Conservation (phyloP, 2,329 filamentous ascomycete species). For the Fusarium sp. region DNA sequence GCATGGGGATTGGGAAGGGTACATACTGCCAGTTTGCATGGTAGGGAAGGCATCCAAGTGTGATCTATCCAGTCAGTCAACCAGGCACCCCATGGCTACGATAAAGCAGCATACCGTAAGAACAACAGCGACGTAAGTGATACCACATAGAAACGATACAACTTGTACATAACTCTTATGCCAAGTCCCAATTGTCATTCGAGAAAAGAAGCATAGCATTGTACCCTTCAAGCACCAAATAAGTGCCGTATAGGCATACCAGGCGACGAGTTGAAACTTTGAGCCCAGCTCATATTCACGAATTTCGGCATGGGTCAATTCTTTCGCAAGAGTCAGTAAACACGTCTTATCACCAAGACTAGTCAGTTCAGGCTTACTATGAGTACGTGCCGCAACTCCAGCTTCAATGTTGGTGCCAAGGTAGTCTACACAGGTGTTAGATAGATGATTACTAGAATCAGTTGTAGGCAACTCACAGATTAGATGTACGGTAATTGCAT, state of each 20-base stretch:
- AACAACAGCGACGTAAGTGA: constrained; percentile 38
- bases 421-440: constrained; percentile 23
- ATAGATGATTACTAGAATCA: accelerated
- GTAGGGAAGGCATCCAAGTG: constrained; percentile 40
- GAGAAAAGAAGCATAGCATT: constrained; percentile 48
- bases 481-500: constrained; percentile 53
- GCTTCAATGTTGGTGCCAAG: constrained; percentile 44
- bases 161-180: constrained; percentile 38
- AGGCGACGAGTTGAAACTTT: constrained; percentile 54
- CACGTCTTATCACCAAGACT: neutral
- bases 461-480: constrained; percentile 44
- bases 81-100: no score
- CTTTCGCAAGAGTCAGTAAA: constrained; percentile 6
- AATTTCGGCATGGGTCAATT: constrained; percentile 47
- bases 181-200: constrained; percentile 47
- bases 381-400: neutral
- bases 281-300: constrained; percentile 50
- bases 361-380: neutral
- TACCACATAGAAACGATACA: constrained; percentile 4
- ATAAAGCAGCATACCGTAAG: constrained; percentile 26
- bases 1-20: accelerated
- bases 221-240: constrained; percentile 53
- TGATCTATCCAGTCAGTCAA: constrained; percentile 23
- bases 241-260: constrained; percentile 55
- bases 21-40: constrained; percentile 42